Evolutionary conservation across 2,329 filamentous ascomycete genomes (phyloP).

Genomic region (Chaetomiaceae sp.): DNA sequence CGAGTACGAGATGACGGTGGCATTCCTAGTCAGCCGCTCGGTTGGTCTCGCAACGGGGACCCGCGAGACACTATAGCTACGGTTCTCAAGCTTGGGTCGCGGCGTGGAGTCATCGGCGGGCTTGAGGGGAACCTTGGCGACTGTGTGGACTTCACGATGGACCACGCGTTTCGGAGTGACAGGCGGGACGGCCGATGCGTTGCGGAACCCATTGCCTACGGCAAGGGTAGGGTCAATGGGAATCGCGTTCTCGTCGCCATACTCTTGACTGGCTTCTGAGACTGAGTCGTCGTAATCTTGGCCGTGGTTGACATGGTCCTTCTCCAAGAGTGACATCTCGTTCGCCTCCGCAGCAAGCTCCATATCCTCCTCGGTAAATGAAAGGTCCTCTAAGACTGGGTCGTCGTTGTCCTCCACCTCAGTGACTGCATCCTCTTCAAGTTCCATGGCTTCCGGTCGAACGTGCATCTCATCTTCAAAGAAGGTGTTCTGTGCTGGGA

Average conservation of each 20-base stretch:
- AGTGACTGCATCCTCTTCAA: slow-evolving; percentile 35
- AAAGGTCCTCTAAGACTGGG: slow-evolving; percentile 43
- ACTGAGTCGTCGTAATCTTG: slow-evolving; percentile 43
- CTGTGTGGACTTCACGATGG: slow-evolving; percentile 63
- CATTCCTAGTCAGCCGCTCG: slow-evolving; percentile 41
- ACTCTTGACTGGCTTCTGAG: slow-evolving; percentile 62
- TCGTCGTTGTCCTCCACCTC: slow-evolving; percentile 26
- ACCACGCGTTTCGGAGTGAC: slow-evolving; percentile 53
- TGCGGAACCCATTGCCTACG: slow-evolving; percentile 19
- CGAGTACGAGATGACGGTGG: slow-evolving; percentile 42
- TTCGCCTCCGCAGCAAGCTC: slow-evolving; percentile 55
- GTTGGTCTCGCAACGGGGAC: slow-evolving; percentile 42
- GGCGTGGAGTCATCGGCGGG: slow-evolving; percentile 57
- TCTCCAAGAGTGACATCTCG: slow-evolving; percentile 54
- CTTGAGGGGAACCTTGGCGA: slow-evolving; percentile 73
- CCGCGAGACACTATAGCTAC: slow-evolving; percentile 48
- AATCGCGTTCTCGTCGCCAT: slow-evolving; percentile 61
- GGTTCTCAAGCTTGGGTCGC: slow-evolving; percentile 42
- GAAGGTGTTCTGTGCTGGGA: slow-evolving; percentile 44
- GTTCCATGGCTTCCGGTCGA: slow-evolving; percentile 27
- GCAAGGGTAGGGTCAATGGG: slow-evolving; percentile 50
- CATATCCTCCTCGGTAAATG: slow-evolving; percentile 52
- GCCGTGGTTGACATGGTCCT: slow-evolving; percentile 31
- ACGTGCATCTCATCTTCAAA: slow-evolving; percentile 60
- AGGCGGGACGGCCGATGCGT: slow-evolving; percentile 37